Conservation (phyloP, 805 yeast species). For the Candida railenensis region DNA sequence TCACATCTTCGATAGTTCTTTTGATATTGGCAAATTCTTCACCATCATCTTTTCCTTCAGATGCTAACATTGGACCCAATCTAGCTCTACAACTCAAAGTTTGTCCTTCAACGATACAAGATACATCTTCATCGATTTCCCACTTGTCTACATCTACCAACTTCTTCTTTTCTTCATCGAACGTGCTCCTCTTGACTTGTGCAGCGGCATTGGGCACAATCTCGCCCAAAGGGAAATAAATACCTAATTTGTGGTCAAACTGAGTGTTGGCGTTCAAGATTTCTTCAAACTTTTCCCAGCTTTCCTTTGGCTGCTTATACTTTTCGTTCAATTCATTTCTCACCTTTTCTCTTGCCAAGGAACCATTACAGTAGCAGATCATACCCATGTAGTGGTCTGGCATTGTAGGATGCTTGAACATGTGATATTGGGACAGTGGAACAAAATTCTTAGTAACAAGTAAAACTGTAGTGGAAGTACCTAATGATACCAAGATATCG, state of each 20-base stretch:
- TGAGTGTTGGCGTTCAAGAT: slow-evolving; percentile 41
- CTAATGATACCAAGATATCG: slow-evolving; percentile 79
- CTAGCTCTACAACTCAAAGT: slow-evolving; percentile 81
- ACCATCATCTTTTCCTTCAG: slow-evolving; percentile 8
- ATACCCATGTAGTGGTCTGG: slow-evolving; percentile 83
- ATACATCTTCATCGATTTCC: slow-evolving; percentile 59
- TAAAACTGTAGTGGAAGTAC: slow-evolving; percentile 89
- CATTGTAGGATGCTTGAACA: slow-evolving; percentile 84
- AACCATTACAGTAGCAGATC: slow-evolving; percentile 92
- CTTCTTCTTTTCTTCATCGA: slow-evolving; percentile 22
- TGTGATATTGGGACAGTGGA: slow-evolving; percentile 80
- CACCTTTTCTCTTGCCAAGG: slow-evolving; percentile 78
- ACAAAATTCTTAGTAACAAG: slow-evolving; percentile 73
- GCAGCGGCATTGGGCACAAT: slow-evolving; percentile 81
- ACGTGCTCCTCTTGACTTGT: slow-evolving; percentile 54
- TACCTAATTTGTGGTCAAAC: slow-evolving; percentile 56
- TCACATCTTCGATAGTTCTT: slow-evolving; percentile 15
- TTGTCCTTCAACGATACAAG: slow-evolving; percentile 81
- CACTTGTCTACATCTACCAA: slow-evolving; percentile 30
- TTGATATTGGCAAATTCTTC: slow-evolving; percentile 10
- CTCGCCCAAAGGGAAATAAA: slow-evolving; percentile 88
- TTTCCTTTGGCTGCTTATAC: slow-evolving; percentile 24
- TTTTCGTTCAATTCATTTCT: slow-evolving; percentile 60
- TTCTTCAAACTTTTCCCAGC: slow-evolving; percentile 63
- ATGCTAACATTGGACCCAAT: slow-evolving; percentile 70